Percentiles rank a stretch among this genome's conserved stretches.
phyloP scores from a whole-genome alignment of 192 early-diverging fungal species.

The Funneliformis mosseae region DNA sequence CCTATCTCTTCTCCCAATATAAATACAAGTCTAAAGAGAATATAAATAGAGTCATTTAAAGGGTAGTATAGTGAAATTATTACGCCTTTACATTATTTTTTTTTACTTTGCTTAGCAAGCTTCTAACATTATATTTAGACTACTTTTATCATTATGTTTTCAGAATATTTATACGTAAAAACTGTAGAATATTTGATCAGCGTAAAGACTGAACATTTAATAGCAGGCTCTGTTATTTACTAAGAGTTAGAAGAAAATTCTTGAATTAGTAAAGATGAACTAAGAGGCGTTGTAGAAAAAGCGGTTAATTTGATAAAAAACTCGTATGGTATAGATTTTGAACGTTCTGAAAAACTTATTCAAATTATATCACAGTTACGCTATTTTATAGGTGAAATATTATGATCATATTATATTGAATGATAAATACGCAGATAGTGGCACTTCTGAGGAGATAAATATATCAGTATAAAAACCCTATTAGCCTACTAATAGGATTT shows the following conservation, averaged over 20 bases:
- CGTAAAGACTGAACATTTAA: slow-evolving; percentile 3
- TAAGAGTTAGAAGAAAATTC: slow-evolving; percentile 12
- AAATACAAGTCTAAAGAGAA: too few species aligned
- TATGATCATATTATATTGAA: neutral
- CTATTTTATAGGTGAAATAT: neutral
- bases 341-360: too few species aligned
- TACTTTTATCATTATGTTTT: neutral
- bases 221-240: neutral
- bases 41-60: too few species aligned
- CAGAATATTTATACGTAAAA: slow-evolving; percentile 8
- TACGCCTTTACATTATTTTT: too few species aligned
- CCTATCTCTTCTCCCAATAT: too few species aligned
- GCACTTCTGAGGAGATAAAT: neutral
- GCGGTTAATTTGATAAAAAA: slow-evolving; percentile 11
- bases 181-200: slow-evolving; percentile 16
- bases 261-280: slow-evolving; percentile 8
- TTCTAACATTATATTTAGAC: too few species aligned
- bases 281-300: slow-evolving; percentile 2
- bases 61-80: too few species aligned
- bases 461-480: neutral
- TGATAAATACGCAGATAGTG: neutral
- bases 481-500: neutral
- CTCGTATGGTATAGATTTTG: neutral
- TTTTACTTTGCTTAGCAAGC: too few species aligned
- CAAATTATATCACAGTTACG: neutral